Evolutionary conservation across 2,329 filamentous ascomycete genomes (phyloP), one percentile per base, ranked within the genome.

Genomic region (Fusarium secorum): DNA sequence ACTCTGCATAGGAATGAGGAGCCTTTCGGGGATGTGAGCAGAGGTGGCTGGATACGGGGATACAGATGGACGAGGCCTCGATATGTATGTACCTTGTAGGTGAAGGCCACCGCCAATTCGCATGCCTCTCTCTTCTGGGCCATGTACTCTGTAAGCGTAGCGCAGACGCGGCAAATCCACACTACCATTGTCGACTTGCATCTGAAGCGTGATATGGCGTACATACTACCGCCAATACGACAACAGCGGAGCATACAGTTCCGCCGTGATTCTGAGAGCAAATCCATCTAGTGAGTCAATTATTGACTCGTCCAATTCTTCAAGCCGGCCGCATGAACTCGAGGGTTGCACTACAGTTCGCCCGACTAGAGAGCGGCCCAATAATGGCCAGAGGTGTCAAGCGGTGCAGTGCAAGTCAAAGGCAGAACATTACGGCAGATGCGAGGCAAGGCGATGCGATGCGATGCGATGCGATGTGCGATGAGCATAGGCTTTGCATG

Each of bases 401-500:
- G 44, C 39, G 41, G 64, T 66, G 64, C 64, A 36, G 64, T 45
- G 57, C 65, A 63, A 68, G 53, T 54, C 68, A 68, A 17, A 68
- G 59, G 64, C 64, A 68, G 57, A 49, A 64, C 66, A 68, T 68
- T 28, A 59, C 64, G 64, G 66, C 66, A 68, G 51, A 71, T 70
- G 67, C 52, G 17, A 65, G 32, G 48, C 60, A 30, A 67, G 67
- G 60, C 59, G 7, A 60, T 36, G 61, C 60, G 20, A 61, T 53
- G 61, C 60, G 17, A 61, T 48, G 61, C 54, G 22, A 60, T 60
- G 63, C 54, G 44, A 66, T 60, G 62, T 49, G 63, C 48, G 56
- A 56, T 70, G 49, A 68, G 62, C 60, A 56, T 56, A 70, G 66
- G 42, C 45, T 48, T 58, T 71, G 68, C 69, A 71, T 71, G 69